Evolutionary conservation across 202 grass and related monocot species (phyloP).

Genomic region (Dendrocalamus latiflorus): DNA sequence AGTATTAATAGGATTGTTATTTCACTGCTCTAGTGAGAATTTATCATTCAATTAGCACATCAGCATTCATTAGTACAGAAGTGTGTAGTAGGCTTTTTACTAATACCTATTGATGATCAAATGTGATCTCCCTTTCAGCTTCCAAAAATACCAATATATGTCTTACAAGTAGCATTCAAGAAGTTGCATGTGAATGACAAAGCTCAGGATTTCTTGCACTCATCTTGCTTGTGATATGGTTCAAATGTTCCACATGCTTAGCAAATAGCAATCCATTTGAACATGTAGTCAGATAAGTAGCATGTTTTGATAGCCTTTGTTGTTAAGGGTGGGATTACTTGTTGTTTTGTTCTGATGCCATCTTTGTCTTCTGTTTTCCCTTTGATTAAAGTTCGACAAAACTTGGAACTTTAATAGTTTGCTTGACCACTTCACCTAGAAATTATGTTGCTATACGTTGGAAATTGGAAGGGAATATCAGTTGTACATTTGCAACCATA

Average conservation of each 20-base stretch:
- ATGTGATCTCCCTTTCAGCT: background rate
- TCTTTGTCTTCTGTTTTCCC: no score
- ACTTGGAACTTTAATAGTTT: no score
- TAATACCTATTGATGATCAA: background rate
- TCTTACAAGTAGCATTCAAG: background rate
- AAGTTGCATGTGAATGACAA: background rate
- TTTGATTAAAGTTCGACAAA: no score
- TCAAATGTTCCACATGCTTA: background rate
- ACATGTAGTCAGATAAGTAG: no score
- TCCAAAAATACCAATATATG: background rate
- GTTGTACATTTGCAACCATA: no score
- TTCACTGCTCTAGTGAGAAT: background rate
- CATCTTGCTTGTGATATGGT: background rate
- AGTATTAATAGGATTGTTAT: background rate
- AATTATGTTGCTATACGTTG: no score
- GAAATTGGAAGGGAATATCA: no score
- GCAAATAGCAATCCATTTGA: no score
- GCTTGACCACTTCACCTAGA: no score
- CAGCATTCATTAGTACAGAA: background rate
- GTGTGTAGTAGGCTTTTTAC: background rate
- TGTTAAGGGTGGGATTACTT: no score
- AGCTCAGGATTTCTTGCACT: background rate
- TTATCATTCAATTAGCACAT: background rate
- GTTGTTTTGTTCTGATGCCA: no score
- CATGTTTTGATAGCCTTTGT: no score